phyloP scores from a whole-genome alignment of 306 rosid genomes.

The Boehmeria nivea region DNA sequence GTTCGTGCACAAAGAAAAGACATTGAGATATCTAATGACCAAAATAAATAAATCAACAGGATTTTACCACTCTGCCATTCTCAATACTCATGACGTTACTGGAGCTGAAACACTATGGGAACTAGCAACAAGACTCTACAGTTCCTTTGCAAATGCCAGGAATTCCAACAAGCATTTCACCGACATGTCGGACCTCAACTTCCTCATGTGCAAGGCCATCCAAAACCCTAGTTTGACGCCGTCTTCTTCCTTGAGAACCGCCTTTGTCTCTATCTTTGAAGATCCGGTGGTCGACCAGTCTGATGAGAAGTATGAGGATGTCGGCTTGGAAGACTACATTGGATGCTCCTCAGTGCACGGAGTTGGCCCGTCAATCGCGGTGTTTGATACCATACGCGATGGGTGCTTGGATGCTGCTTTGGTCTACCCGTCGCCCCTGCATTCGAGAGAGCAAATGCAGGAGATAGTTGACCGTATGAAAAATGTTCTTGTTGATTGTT shows the following conservation, averaged over 20 bases:
- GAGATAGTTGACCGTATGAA: slow-evolving; percentile 58
- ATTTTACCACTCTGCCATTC: slow-evolving; percentile 85
- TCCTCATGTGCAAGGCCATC: slow-evolving; percentile 83
- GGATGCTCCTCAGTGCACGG: slow-evolving; percentile 84
- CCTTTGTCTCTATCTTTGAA: slow-evolving; percentile 74
- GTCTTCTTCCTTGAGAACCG: slow-evolving; percentile 64
- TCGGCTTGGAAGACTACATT: slow-evolving; percentile 67
- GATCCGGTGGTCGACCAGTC: slow-evolving; percentile 50
- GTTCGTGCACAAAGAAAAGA: too few relatives aligned
- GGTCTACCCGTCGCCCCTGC: slow-evolving; percentile 76
- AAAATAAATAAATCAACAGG: slow-evolving; percentile 48
- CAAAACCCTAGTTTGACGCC: slow-evolving; percentile 85
- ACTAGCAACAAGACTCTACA: slow-evolving; percentile 60
- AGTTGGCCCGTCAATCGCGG: slow-evolving; percentile 79
- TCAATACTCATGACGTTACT: slow-evolving; percentile 68
- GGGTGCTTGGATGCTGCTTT: slow-evolving; percentile 66
- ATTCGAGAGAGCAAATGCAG: slow-evolving; percentile 75
- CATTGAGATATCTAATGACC: too few relatives aligned
- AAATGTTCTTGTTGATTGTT: slow-evolving; percentile 50
- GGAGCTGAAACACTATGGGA: slow-evolving; percentile 66
- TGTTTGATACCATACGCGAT: slow-evolving; percentile 58
- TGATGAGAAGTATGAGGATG: slow-evolving; percentile 24
- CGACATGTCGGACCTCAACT: slow-evolving; percentile 93
- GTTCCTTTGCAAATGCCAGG: slow-evolving; percentile 48
- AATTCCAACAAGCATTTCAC: slow-evolving; percentile 77